Conservation (phyloP, 2,329 filamentous ascomycete species). For the Exophiala sideris region DNA sequence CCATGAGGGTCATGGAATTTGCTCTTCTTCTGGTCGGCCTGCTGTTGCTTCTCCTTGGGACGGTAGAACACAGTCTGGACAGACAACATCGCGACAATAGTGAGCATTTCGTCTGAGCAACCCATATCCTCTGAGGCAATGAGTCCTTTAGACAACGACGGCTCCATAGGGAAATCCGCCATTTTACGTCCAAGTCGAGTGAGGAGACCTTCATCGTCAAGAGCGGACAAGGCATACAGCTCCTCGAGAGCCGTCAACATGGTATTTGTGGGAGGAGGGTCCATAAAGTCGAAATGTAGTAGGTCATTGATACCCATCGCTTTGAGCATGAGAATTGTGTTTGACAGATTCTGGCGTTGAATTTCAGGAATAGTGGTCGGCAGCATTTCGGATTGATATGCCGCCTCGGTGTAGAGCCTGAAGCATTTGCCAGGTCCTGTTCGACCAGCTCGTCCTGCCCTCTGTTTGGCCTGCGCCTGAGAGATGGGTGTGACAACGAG, state of each 20-base stretch:
- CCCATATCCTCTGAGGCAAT: constrained; percentile 82
- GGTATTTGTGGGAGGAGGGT: constrained; percentile 93
- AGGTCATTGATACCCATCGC: constrained; percentile 99
- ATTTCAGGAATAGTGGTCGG: constrained; percentile 96
- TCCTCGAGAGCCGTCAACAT: constrained; percentile 97
- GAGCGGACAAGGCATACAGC: constrained; percentile 82
- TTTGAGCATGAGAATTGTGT: constrained; percentile 95
- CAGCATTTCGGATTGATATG: constrained; percentile 94
- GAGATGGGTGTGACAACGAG: constrained; percentile 94
- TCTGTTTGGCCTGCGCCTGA: constrained; percentile 92
- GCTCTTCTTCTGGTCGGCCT: constrained; percentile 94
- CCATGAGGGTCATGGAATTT: constrained; percentile 96
- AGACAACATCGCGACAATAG: constrained; percentile 91
- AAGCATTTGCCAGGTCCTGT: constrained; percentile 97
- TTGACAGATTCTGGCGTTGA: constrained; percentile 85
- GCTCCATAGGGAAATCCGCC: constrained; percentile 98
- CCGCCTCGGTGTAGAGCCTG: constrained; percentile 88
- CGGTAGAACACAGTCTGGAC: constrained; percentile 87
- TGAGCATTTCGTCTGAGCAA: constrained; percentile 91
- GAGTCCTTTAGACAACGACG: constrained; percentile 82
- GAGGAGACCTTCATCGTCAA: constrained; percentile 92
- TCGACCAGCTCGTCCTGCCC: constrained; percentile 85
- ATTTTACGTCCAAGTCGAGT: constrained; percentile 92
- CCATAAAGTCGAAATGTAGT: constrained; percentile 98
- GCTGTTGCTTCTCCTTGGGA: constrained; percentile 93